Evolutionary conservation across 495 filamentous ascomycete genomes (phyloP), one percentile per base, ranked within the genome.

Genomic region (Aspergillus mulundensis): DNA sequence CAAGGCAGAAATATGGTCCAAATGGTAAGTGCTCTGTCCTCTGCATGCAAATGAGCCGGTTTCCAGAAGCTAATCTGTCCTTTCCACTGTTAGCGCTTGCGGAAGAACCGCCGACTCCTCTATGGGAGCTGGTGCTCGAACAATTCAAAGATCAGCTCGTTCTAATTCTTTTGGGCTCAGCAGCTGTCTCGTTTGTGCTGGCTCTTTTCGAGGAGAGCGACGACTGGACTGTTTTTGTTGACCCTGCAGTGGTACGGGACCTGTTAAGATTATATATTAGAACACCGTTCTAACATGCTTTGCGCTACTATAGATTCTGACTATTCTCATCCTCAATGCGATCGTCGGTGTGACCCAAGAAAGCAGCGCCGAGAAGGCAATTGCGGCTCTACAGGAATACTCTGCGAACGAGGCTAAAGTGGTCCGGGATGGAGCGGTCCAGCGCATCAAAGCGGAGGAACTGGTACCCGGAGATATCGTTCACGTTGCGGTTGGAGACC

Each of bases 91-190:
- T 69, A 97, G 94, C 91, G 51, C 84, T 99, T 54, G 87, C 90
- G 15, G 94, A 99, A 73, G 95, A 97, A 50, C 92, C 95, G 41
- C 89, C 95, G n/a, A 97, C 94, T 15, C 95, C 95, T 34, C 66
- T 99, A 44, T 99, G 94, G 93, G 80, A 96, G 70, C 84, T 99
- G 57, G 87, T 99, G 40, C 78, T 97, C 50, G 95, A 99, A 70
- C 95, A 99, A 72, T 99, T 99, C 79, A 96, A 99, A 73, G 95
- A 99, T 67, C 95, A 99, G 72, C 82, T 99, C 2, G 95, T 99
- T 52, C 81, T 99, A 52, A 99, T 99, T 64, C 81, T 99, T 4
- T 77, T 99, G 46, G 94, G 84, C 41, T 97, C 92, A 15, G 95
- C 95, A 5, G 90, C 83, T n/a, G 82, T 99, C 41, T 97, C 95